Percentiles rank a stretch among this genome's conserved stretches.
Evolutionary conservation across 2,329 filamentous ascomycete genomes (phyloP).

Genomic region (Fusarium aywerte): DNA sequence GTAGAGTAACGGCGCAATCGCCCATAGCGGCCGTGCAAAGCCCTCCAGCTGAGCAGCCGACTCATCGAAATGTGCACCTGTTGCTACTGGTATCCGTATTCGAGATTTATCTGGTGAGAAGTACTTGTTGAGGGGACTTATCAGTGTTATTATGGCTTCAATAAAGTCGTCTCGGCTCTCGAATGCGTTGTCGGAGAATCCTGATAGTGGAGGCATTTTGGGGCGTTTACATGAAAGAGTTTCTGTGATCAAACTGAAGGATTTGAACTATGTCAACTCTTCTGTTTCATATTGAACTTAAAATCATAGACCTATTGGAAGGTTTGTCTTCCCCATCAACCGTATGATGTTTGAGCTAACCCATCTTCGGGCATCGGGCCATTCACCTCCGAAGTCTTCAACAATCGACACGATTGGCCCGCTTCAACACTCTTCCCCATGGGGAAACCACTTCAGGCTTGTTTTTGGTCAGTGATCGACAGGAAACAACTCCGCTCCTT

Average conservation of each 20-base stretch:
- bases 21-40: constrained; percentile 55
- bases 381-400: constrained; percentile 17
- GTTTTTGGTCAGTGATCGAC: constrained; percentile 3
- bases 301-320: not conserved
- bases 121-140: constrained; percentile 49
- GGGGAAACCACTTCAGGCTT: constrained; percentile 3
- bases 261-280: not conserved
- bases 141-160: constrained; percentile 49
- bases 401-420: constrained; percentile 16
- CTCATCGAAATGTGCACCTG: constrained; percentile 58
- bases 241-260: not conserved
- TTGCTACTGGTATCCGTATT: constrained; percentile 52
- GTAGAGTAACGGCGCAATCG: constrained; percentile 55
- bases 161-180: constrained; percentile 51
- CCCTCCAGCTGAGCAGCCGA: constrained; percentile 59
- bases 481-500: not conserved
- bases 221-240: not conserved
- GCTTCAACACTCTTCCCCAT: constrained; percentile 18
- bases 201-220: constrained; percentile 52
- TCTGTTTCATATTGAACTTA: not conserved
- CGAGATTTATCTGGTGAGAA: constrained; percentile 51
- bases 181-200: constrained; percentile 57
- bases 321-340: not conserved
- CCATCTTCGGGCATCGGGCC: constrained; percentile 31
- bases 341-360: not conserved